These are phyloP conservation scores for Aaosphaeria arxii DNA, from an alignment of 2,329 filamentous ascomycete species.

Conservation along the genomic window DNA sequence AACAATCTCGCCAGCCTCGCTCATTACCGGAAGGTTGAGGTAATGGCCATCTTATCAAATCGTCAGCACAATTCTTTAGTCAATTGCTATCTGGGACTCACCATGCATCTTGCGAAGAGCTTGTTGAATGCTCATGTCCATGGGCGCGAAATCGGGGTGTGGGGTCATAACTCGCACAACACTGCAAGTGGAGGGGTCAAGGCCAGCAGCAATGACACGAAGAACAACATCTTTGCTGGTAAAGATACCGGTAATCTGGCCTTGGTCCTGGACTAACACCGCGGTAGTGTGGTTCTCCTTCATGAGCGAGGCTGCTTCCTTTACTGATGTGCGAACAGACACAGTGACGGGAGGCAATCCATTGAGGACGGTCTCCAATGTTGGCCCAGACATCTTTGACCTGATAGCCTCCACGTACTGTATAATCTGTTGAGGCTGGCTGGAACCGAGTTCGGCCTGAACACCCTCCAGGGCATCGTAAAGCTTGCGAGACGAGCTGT, in stretches of 20 bases:
- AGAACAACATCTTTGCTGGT: constrained; percentile 99
- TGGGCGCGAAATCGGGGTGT: constrained; percentile 95
- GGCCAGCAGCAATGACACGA: constrained; percentile 92
- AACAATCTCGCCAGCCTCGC: constrained; percentile 92
- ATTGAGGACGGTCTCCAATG: constrained; percentile 88
- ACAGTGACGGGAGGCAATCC: constrained; percentile 91
- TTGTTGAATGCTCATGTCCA: constrained; percentile 98
- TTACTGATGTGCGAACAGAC: constrained; percentile 92
- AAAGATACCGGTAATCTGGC: constrained; percentile 97
- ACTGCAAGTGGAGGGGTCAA: constrained; percentile 92
- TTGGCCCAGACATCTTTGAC: constrained; percentile 96
- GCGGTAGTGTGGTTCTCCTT: constrained; percentile 99
- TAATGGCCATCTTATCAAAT: constrained; percentile 82
- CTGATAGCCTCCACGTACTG: constrained; percentile 96
- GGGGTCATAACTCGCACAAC: constrained; percentile 99
- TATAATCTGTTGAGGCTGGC: constrained; percentile 97
- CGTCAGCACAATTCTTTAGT: constrained; percentile 10
- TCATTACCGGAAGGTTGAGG: constrained; percentile 97
- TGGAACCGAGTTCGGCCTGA: constrained; percentile 92
- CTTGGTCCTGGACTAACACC: constrained; percentile 92
- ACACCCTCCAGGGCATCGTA: constrained; percentile 98
- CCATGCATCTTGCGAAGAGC: constrained; percentile 99
- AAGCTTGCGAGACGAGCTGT: constrained; percentile 94
- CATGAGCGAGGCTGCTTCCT: constrained; percentile 93
- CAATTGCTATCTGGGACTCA: constrained; percentile 44